Conservation (phyloP, 1,284 basidiomycete genomes). For the Amylostereum areolatum region DNA sequence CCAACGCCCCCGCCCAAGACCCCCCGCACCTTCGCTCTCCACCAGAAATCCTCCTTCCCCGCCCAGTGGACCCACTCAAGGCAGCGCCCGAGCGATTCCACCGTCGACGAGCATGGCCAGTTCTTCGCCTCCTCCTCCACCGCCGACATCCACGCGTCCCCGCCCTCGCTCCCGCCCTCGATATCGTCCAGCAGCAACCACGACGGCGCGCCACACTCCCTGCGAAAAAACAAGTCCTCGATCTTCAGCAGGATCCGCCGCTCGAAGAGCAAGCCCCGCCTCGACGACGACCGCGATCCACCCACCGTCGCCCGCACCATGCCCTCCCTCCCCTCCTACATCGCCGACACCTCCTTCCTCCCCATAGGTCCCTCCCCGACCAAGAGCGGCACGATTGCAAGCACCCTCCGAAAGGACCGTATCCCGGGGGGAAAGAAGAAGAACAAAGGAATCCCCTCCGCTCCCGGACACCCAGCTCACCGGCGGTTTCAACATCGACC, state of each 20-base stretch:
- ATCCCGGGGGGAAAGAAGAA: conserved; percentile 19
- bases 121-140: not conserved
- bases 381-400: conserved; percentile 18
- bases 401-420: conserved; percentile 10
- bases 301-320: conserved; percentile 18
- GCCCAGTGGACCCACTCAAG: conserved; percentile 6
- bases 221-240: conserved; percentile 32
- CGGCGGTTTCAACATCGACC: conserved; percentile 55
- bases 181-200: conserved; percentile 9
- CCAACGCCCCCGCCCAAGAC: conserved; percentile 12
- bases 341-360: conserved; percentile 23
- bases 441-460: conserved; percentile 11
- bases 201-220: conserved; percentile 23
- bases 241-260: conserved; percentile 25
- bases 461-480: conserved; percentile 15
- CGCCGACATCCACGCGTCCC: not conserved
- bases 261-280: conserved; percentile 25
- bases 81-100: conserved; percentile 10
- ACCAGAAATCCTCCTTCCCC: conserved; percentile 8
- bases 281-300: conserved; percentile 14
- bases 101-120: conserved; percentile 1
- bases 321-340: conserved; percentile 19
- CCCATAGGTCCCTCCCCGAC: conserved; percentile 23
- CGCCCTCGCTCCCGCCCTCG: not conserved
- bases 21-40: conserved; percentile 8